Base-by-base conservation (phyloP, 768 basidiomycete species). In the Calocybe indica region DNA sequence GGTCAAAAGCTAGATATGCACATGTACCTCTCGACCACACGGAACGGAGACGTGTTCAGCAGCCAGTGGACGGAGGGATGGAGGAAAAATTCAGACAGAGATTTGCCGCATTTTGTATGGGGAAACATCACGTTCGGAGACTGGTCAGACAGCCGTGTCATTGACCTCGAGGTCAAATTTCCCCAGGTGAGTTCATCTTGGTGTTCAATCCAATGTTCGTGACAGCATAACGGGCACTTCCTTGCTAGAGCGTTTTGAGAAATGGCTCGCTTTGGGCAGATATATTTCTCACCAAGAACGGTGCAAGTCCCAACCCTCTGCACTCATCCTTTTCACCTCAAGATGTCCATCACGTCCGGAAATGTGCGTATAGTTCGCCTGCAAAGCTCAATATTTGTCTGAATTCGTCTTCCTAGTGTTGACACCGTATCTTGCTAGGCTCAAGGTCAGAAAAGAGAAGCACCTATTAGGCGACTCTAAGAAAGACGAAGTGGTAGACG, bases 221-320 rank as follows among this genome's bases (percentile, higher is more conserved):
- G 11, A 9, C 42, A 6, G 12, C 15, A 33, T 38, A 15, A 28
- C 37, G 37, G 22, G 35, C 40, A 40, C 30, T 31, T 11, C 7
- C 43, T 31, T 9, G 22, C 13, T 55, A 92, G 90, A 74, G 71
- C 42, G 92, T 92, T 8, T 73, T 87, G 58, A 73, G 72, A 48
- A 95, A 95, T 59, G 87, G 79, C 8, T 80, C 87, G 2, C 64
- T 93, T 41, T 95, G 87, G 85, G 85, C 85, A 11, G 88, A 94
- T 56, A 72, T 92, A 5, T 88, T 86, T 61, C 64, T 95, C 6
- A 74, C 81, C 0, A 82, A 76, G 52, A 74, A 85, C 38, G 80
- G 79, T 0, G 74, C 77, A 7, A 80, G 73, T 54, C 85, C 85
- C 0, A 73, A 92, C 55, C 87, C 86, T 7, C 65, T 72, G 8